A percentile compares a stretch with the other conserved stretches of the same genome.
Conservation (phyloP, 2,329 filamentous ascomycete genomes). For the Phymatotrichopsis omnivora region DNA sequence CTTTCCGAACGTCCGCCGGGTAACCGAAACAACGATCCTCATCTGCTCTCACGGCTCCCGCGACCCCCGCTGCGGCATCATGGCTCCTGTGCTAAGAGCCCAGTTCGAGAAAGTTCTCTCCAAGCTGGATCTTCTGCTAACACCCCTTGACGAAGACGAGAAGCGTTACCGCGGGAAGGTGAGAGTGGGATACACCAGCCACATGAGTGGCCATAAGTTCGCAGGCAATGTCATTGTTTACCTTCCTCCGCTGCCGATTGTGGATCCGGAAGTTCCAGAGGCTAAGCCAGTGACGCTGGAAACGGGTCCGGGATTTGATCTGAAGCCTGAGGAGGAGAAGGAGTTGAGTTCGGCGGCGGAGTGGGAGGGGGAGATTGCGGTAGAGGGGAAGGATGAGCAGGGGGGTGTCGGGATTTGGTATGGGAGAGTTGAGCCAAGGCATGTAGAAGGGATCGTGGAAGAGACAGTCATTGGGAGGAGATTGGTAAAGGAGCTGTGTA, state of each 20-base stretch:
- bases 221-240: constrained; percentile 79
- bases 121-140: constrained; percentile 37
- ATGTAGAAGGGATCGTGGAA: constrained; percentile 64
- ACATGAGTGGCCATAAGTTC: constrained; percentile 77
- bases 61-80: constrained; percentile 69
- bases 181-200: constrained; percentile 60
- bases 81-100: constrained; percentile 60
- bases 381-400: constrained; percentile 33
- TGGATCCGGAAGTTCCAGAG: too few species aligned
- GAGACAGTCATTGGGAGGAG: constrained; percentile 59
- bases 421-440: constrained; percentile 61
- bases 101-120: constrained; percentile 58
- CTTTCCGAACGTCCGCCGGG: too few species aligned
- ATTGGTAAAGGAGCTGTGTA: constrained; percentile 59
- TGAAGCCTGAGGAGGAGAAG: too few species aligned
- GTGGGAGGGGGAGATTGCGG: too few species aligned
- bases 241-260: constrained; percentile 47
- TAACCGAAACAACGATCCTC: constrained; percentile 47
- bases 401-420: constrained; percentile 62
- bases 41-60: constrained; percentile 80
- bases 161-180: constrained; percentile 38
- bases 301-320: too few species aligned
- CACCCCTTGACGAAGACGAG: neutral
- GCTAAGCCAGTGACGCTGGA: too few species aligned
- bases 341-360: too few species aligned